Evolutionary conservation across 495 filamentous ascomycete genomes (phyloP).

Genomic region (Parathielavia hyrcaniae): DNA sequence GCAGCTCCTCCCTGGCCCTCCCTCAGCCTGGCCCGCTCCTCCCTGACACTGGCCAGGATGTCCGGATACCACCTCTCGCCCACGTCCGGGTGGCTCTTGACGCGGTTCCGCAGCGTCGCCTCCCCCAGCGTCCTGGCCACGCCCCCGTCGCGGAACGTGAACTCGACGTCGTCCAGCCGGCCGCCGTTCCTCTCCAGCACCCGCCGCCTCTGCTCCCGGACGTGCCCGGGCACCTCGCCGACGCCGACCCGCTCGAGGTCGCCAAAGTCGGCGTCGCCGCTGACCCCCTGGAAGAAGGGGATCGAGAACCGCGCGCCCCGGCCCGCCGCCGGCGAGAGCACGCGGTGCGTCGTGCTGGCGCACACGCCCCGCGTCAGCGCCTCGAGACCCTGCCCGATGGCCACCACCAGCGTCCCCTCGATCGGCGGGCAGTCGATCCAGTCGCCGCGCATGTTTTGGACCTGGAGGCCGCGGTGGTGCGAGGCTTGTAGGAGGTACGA

Average conservation of each 20-base stretch:
- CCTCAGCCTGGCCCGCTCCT: constrained; percentile 36
- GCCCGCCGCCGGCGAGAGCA: constrained; percentile 58
- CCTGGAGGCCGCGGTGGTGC: constrained; percentile 75
- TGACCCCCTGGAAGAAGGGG: constrained; percentile 90
- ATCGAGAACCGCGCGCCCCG: constrained; percentile 71
- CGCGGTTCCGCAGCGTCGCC: constrained; percentile 77
- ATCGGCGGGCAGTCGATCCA: constrained; percentile 76
- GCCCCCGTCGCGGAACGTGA: constrained; percentile 62
- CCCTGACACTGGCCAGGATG: constrained; percentile 48
- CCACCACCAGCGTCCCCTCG: constrained; percentile 66
- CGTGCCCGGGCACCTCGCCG: constrained; percentile 58
- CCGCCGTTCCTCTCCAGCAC: constrained; percentile 48
- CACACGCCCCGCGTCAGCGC: constrained; percentile 87
- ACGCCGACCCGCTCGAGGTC: constrained; percentile 53
- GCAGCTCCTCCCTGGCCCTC: constrained; percentile 25
- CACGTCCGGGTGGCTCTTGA: constrained; percentile 86
- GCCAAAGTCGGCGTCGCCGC: constrained; percentile 73
- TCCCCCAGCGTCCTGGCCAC: constrained; percentile 64
- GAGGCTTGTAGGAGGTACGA: constrained; percentile 83
- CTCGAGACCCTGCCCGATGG: constrained; percentile 89
- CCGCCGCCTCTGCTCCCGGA: constrained; percentile 51
- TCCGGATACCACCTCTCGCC: constrained; percentile 81
- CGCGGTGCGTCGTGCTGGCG: constrained; percentile 78
- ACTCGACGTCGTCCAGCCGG: constrained; percentile 64
- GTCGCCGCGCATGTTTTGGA: constrained; percentile 69